A percentile compares a stretch with the other conserved stretches of the same genome.
phyloP scores from a whole-genome alignment of 169 alveolate genomes.

The Cryptosporidium canis region DNA sequence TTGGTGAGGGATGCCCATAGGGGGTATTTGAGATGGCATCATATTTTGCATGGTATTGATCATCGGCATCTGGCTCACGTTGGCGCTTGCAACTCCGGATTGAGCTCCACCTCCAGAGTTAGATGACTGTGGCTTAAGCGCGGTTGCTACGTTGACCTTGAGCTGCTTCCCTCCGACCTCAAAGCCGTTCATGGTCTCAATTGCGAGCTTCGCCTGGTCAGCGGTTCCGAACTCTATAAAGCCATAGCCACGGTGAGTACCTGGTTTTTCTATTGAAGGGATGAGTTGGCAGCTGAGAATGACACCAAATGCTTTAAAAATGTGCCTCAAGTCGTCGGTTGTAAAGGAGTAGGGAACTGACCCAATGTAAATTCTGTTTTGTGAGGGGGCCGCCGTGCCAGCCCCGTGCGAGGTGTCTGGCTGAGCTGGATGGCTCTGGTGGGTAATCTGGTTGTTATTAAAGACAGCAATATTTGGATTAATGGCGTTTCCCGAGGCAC shows the following conservation, averaged over 20 bases:
- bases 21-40: conserved; percentile 46
- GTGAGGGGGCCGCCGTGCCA: conserved; percentile 66
- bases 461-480: conserved; percentile 57
- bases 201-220: conserved; percentile 80
- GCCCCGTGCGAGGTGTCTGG: conserved; percentile 39
- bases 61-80: conserved; percentile 43
- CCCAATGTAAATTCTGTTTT: conserved; percentile 79
- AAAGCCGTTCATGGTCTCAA: conserved; percentile 83
- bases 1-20: conserved; percentile 56
- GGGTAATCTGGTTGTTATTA: conserved; percentile 42
- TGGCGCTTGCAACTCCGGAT: conserved; percentile 20
- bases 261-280: conserved; percentile 78
- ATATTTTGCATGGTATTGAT: conserved; percentile 47
- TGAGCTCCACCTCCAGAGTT: background rate
- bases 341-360: conserved; percentile 78
- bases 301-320: conserved; percentile 77
- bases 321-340: conserved; percentile 77
- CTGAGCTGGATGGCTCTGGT: conserved; percentile 27
- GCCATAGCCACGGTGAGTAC: conserved; percentile 81
- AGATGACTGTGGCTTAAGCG: conserved; percentile 48
- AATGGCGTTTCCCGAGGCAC: conserved; percentile 23
- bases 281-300: conserved; percentile 78
- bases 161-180: conserved; percentile 81
- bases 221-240: conserved; percentile 80
- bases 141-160: conserved; percentile 77